A percentile compares a stretch with the other conserved stretches of the same genome.
These are phyloP conservation scores for Stemphylium lycopersici DNA, from an alignment of 2,329 filamentous ascomycete genomes.

Conservation along the genomic window DNA sequence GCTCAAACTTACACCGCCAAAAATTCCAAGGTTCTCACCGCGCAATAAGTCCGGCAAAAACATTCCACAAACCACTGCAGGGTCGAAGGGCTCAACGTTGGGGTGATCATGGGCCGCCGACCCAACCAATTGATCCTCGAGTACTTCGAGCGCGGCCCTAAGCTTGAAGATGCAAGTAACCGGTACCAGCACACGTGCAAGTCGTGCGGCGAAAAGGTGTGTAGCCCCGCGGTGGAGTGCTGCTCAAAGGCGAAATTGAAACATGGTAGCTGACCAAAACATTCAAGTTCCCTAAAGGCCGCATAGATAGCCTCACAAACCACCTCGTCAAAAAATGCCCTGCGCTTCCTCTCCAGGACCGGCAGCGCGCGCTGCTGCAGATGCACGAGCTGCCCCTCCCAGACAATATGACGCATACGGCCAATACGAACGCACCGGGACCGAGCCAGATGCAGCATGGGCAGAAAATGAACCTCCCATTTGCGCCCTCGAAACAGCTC, in stretches of 20 bases:
- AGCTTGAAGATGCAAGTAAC: conserved; percentile 88
- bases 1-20: conserved; percentile 2
- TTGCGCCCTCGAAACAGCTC: conserved; percentile 63
- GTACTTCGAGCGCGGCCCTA: conserved; percentile 85
- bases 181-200: conserved; percentile 92
- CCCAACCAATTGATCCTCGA: conserved; percentile 84
- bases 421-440: conserved; percentile 16
- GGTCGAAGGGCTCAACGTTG: conserved; percentile 7
- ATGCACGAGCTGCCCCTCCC: conserved; percentile 69
- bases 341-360: conserved; percentile 74
- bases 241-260: conserved; percentile 5
- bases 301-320: conserved; percentile 79
- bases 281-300: conserved; percentile 77
- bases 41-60: conserved; percentile 17
- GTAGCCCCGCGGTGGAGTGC: conserved; percentile 22
- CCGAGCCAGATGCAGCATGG: conserved; percentile 31
- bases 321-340: conserved; percentile 89
- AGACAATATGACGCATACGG: conserved; percentile 43
- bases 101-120: conserved; percentile 72
- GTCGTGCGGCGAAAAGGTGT: conserved; percentile 75
- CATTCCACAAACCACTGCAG: conserved; percentile 13
- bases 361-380: conserved; percentile 74
- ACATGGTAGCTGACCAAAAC: conserved; percentile 28
- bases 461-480: conserved; percentile 50
- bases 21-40: conserved; percentile 11